Conservation (phyloP, 106 monocot genomes). For the Cymbidium sinense region DNA sequence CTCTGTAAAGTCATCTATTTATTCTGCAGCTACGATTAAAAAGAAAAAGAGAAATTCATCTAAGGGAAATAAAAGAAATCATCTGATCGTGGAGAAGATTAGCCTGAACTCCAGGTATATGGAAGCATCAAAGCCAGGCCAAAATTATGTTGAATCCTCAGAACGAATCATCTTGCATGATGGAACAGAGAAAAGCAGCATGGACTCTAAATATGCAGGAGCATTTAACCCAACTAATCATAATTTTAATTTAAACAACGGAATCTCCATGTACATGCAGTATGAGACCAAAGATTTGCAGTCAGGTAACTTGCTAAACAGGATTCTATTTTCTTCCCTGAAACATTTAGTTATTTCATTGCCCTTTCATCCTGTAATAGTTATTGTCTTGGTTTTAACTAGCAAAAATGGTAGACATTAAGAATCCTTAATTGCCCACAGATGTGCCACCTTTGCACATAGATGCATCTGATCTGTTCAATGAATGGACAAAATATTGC, state of each 20-base stretch:
- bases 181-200: too few species aligned
- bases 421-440: background rate
- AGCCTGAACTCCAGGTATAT: background rate
- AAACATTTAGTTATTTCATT: background rate
- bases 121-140: background rate
- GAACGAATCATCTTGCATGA: too few species aligned
- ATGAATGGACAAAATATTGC: slow-evolving; percentile 8
- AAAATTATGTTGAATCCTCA: background rate
- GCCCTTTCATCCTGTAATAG: background rate
- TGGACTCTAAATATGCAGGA: too few species aligned
- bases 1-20: background rate
- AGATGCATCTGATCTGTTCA: background rate
- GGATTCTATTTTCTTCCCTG: background rate
- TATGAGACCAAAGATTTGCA: background rate
- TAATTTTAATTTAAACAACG: too few species aligned
- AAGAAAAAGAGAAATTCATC: background rate
- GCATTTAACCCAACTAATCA: too few species aligned
- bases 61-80: background rate
- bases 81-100: background rate
- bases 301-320: background rate
- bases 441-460: background rate
- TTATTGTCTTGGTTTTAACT: background rate
- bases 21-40: background rate
- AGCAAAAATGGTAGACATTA: background rate
- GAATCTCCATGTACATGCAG: background rate